Evolutionary conservation across 148 eudicot species (phyloP), one percentile per base, ranked within the genome.

Genomic region (Rhododendron ferrugineum): DNA sequence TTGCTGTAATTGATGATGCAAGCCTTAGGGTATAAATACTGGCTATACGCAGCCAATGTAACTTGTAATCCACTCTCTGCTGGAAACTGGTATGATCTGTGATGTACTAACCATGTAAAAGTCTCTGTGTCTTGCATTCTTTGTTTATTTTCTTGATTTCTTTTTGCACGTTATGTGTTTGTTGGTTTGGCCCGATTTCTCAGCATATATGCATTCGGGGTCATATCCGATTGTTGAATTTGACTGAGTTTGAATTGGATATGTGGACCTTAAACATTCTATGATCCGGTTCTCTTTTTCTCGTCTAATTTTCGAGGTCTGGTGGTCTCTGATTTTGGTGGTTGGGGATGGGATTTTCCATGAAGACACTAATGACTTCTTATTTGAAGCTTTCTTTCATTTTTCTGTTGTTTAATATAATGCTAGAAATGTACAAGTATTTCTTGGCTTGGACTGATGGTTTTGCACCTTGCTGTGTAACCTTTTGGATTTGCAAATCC

Each of bases 251-350:
- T 26, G 23, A 50, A 5, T 49, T 22, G 81, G 47, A 11, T 81
- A 81, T 52, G 78, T 47, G 2, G 58, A 64, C 15, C 30, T 62
- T 40, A 60, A 64, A 64, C 34, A 40, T 47, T 42, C 54, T 70
- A 40, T 72, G 50, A 46, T 37, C 11, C 13, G 26, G 37, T 79
- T 49, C 49, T 80, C 82, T 49, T 46, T 78, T 78, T 50, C 49
- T 47, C 56, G 22, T 78, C 49, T 47, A 28, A 16, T 78, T 11
- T 78, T 34, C 26, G 64, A 20, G 5, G 46, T 47, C 50, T 82
- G 84, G 40, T 73, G 82, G 60, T 18, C 83, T 86, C 47, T 73
- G 56, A n/a, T n/a, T 49, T 36, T 68, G 87, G 68, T 11, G 18
- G 79, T 85, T 79, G 83, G 36, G 23, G 79, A 11, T 30, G 18